Percentiles rank a stretch among this genome's conserved stretches.
Conservation (phyloP, 2,329 filamentous ascomycete genomes). For the Cryphonectria radicalis region DNA sequence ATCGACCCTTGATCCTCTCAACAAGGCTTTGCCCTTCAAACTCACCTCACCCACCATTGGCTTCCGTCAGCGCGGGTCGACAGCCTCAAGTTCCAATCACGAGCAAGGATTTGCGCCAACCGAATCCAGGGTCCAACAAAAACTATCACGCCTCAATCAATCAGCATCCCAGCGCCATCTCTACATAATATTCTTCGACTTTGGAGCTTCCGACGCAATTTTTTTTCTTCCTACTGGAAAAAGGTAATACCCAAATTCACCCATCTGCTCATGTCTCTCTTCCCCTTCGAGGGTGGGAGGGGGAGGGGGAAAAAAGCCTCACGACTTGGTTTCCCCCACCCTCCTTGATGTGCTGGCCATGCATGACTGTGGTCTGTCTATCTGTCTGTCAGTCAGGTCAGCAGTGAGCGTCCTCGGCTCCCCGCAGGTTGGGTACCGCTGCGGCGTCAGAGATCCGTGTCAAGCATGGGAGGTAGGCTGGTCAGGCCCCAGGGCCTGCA, state of each 20-base stretch:
- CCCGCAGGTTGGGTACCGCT: constrained; percentile 15
- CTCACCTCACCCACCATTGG: constrained; percentile 11
- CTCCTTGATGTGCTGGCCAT: neutral
- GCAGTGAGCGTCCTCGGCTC: neutral
- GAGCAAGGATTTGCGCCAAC: neutral
- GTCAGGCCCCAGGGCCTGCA: constrained; percentile 12
- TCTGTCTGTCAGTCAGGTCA: constrained; percentile 7
- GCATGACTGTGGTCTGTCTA: neutral
- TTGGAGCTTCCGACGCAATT: neutral
- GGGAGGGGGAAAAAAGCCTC: neutral
- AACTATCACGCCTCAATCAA: neutral
- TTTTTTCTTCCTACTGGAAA: neutral
- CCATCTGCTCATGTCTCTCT: neutral
- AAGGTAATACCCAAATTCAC: neutral
- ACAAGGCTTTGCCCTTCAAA: constrained; percentile 8
- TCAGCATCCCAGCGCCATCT: neutral
- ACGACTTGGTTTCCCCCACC: neutral
- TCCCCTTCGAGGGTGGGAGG: neutral
- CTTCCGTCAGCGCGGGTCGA: constrained; percentile 18
- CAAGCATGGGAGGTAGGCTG: constrained; percentile 8
- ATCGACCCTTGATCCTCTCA: constrained; percentile 1
- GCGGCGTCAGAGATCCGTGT: neutral
- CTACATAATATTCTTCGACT: neutral
- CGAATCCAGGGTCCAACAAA: neutral
- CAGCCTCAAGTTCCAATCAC: neutral